phyloP scores from a whole-genome alignment of 2,329 filamentous ascomycete species.

The Penicillium sp. region DNA sequence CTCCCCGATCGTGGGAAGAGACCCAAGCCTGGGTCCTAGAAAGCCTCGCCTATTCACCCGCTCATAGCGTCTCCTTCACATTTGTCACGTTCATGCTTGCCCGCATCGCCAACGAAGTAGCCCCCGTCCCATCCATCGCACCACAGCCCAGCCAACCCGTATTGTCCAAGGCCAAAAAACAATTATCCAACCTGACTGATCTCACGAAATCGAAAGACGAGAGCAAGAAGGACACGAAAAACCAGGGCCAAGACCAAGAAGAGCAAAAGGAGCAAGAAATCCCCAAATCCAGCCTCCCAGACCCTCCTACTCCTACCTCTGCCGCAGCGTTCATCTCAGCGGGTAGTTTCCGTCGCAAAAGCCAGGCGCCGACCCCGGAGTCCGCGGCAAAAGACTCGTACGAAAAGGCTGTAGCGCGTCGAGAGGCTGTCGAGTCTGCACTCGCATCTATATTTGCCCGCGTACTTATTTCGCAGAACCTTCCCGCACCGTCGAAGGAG shows the following conservation, averaged over 20 bases:
- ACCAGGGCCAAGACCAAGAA: not conserved
- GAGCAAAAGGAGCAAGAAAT: conserved; percentile 1
- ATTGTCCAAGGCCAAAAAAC: conserved; percentile 2
- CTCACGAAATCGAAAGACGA: not conserved
- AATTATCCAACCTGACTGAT: not conserved
- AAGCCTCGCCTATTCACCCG: conserved; percentile 67
- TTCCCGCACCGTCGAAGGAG: conserved; percentile 45
- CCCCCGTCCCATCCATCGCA: conserved; percentile 36
- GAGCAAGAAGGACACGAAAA: not conserved
- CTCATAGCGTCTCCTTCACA: conserved; percentile 86
- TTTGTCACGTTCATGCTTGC: conserved; percentile 78
- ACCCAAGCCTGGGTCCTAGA: conserved; percentile 68
- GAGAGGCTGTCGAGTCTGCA: conserved; percentile 60
- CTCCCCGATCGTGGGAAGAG: conserved; percentile 53
- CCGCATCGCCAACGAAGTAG: conserved; percentile 57
- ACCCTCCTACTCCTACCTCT: conserved; percentile 20
- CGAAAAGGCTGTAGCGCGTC: conserved; percentile 54
- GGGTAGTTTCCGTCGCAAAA: conserved; percentile 32
- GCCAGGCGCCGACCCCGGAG: conserved; percentile 29
- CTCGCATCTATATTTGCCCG: conserved; percentile 67
- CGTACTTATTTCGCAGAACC: conserved; percentile 58
- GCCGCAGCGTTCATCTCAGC: conserved; percentile 30
- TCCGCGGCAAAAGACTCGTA: conserved; percentile 23
- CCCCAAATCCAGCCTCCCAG: conserved; percentile 5
- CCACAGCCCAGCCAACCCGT: not conserved